Conservation (phyloP, 1,284 basidiomycete species). For the Austropuccinia psidii region DNA sequence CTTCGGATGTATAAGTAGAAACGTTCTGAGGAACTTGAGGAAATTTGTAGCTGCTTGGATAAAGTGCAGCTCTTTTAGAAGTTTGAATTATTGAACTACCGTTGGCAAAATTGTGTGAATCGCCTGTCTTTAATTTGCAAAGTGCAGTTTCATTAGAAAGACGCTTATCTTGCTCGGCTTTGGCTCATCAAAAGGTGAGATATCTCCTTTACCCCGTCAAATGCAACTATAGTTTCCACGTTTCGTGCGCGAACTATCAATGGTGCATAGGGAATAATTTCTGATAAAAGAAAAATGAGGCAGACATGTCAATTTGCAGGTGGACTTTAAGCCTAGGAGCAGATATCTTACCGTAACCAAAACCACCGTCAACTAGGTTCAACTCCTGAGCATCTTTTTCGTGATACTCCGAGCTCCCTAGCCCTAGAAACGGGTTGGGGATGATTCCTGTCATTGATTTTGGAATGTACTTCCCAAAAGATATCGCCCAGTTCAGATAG, state of each 20-base stretch:
- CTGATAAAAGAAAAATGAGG: neutral
- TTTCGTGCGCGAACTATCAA: conserved; percentile 9
- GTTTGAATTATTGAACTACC: conserved; percentile 27
- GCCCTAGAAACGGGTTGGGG: conserved; percentile 30
- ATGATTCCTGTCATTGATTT: conserved; percentile 14
- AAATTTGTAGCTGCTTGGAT: conserved; percentile 22
- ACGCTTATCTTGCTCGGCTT: neutral
- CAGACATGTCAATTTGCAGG: neutral
- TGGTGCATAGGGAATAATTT: conserved; percentile 27
- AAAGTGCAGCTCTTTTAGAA: neutral
- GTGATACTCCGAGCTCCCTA: conserved; percentile 9
- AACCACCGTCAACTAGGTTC: conserved; percentile 24
- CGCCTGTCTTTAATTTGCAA: neutral
- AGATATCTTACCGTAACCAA: conserved; percentile 12
- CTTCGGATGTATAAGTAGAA: conserved; percentile 12
- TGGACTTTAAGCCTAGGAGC: neutral
- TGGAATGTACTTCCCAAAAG: conserved; percentile 6
- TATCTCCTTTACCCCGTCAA: conserved; percentile 28
- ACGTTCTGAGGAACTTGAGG: conserved; percentile 27
- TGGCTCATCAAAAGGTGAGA: neutral
- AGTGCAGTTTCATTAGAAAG: neutral
- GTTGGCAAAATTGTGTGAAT: conserved; percentile 26
- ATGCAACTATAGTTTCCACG: conserved; percentile 26
- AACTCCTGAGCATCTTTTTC: conserved; percentile 6
- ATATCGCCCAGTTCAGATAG: conserved; percentile 11